Percentiles rank a stretch among this genome's conserved stretches.
These are phyloP conservation scores for Panellus pusillus DNA, from an alignment of 768 basidiomycete genomes.

Conservation along the genomic window DNA sequence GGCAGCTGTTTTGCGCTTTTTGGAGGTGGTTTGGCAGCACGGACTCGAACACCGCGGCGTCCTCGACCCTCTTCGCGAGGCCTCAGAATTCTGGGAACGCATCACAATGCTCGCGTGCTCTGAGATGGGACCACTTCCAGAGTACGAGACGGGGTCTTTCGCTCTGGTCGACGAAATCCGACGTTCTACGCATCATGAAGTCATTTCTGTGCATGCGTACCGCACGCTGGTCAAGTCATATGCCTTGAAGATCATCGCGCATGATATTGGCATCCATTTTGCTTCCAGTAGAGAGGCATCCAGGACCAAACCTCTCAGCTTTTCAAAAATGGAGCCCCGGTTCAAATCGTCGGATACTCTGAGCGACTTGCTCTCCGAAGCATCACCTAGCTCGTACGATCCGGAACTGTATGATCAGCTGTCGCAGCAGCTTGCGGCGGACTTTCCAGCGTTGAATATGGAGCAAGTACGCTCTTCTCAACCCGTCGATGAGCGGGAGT, in stretches of 20 bases:
- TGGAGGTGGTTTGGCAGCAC: conserved; percentile 79
- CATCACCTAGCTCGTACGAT: conserved; percentile 68
- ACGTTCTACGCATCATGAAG: conserved; percentile 59
- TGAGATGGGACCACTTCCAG: conserved; percentile 74
- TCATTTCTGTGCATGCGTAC: conserved; percentile 64
- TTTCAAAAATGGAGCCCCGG: conserved; percentile 50
- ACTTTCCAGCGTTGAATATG: conserved; percentile 62
- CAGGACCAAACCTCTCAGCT: conserved; percentile 59
- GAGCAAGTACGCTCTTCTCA: conserved; percentile 64
- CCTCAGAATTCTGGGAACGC: conserved; percentile 69
- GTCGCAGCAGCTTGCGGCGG: conserved; percentile 43
- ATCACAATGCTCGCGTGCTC: conserved; percentile 61
- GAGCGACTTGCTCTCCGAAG: conserved; percentile 66
- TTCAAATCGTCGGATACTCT: conserved; percentile 66
- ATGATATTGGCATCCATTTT: conserved; percentile 67
- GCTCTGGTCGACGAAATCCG: conserved; percentile 46
- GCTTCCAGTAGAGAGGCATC: conserved; percentile 39
- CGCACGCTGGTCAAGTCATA: conserved; percentile 71
- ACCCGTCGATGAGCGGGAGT: conserved; percentile 67
- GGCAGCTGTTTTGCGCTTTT: conserved; percentile 70
- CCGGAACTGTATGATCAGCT: conserved; percentile 70
- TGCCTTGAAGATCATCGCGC: conserved; percentile 70
- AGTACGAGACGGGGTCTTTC: conserved; percentile 57
- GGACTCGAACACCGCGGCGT: conserved; percentile 67
- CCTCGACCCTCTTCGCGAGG: conserved; percentile 55